These are phyloP conservation scores for Verticillium nonalfalfae DNA, from an alignment of 2,329 filamentous ascomycete genomes.

Conservation along the genomic window DNA sequence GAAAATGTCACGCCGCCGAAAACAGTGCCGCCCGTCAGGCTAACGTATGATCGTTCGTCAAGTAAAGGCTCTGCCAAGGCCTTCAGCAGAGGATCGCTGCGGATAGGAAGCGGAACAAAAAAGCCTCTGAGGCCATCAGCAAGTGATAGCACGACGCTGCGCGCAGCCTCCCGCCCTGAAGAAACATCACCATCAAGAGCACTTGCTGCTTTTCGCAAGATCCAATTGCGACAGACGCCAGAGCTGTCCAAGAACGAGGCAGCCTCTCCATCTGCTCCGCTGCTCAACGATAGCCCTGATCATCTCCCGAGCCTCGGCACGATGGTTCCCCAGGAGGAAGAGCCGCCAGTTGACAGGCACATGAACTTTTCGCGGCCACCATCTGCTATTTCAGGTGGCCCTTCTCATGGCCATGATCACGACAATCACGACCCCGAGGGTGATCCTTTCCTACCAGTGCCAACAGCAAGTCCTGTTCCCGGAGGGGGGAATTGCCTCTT, in stretches of 20 bases:
- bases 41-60: neutral
- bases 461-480: constrained; percentile 13
- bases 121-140: constrained; percentile 8
- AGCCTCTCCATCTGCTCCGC: constrained; percentile 4
- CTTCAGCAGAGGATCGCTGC: neutral
- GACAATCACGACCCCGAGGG: neutral
- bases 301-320: constrained; percentile 26
- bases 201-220: neutral
- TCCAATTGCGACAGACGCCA: constrained; percentile 1
- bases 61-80: neutral
- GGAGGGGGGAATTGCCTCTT: constrained; percentile 27
- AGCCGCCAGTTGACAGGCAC: constrained; percentile 31
- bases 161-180: constrained; percentile 3
- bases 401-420: neutral
- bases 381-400: constrained; percentile 17
- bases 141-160: constrained; percentile 11
- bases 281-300: constrained; percentile 10
- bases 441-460: neutral
- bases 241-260: constrained; percentile 12
- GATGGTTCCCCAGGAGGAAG: constrained; percentile 28
- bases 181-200: neutral
- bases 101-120: neutral
- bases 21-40: neutral
- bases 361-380: constrained; percentile 25
- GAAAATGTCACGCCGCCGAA: constrained; percentile 2